Conservation (phyloP, 371 early-diverging fungal genomes). For the Conidiobolus incongruus region DNA sequence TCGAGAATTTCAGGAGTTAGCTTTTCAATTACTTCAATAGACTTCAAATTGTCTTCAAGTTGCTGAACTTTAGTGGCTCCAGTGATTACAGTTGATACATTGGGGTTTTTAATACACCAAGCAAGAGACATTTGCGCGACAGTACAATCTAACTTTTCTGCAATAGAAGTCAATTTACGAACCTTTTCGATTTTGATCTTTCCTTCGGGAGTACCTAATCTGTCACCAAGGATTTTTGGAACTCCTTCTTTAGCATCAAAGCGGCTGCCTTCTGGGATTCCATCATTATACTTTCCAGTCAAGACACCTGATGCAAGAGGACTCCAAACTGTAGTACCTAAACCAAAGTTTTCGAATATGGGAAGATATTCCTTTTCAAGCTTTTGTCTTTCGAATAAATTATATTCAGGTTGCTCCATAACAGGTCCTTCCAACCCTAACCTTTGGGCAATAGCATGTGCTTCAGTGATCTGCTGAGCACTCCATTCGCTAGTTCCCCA, state of each 20-base stretch:
- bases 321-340: conserved; percentile 65
- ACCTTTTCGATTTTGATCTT: conserved; percentile 23
- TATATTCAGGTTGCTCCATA: no score
- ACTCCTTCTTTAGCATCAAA: conserved; percentile 38
- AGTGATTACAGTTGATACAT: conserved; percentile 12
- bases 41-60: no score
- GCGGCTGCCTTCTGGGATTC: conserved; percentile 42
- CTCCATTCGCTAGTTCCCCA: conserved; percentile 77
- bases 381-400: no score
- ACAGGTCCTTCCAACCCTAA: conserved; percentile 37
- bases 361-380: no score
- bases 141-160: conserved; percentile 34
- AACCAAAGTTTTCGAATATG: no score
- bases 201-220: conserved; percentile 35
- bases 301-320: conserved; percentile 52
- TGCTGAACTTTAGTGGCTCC: conserved; percentile 46
- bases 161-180: conserved; percentile 10
- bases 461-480: conserved; percentile 57
- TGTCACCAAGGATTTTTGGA: conserved; percentile 28
- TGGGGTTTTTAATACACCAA: conserved; percentile 45
- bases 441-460: conserved; percentile 37
- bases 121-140: conserved; percentile 58
- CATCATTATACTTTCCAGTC: conserved; percentile 57
- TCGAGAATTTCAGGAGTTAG: conserved; percentile 42
- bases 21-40: conserved; percentile 25